Base-by-base conservation (phyloP, 2,329 filamentous ascomycete genomes). In the Arachnomyces sp. region DNA sequence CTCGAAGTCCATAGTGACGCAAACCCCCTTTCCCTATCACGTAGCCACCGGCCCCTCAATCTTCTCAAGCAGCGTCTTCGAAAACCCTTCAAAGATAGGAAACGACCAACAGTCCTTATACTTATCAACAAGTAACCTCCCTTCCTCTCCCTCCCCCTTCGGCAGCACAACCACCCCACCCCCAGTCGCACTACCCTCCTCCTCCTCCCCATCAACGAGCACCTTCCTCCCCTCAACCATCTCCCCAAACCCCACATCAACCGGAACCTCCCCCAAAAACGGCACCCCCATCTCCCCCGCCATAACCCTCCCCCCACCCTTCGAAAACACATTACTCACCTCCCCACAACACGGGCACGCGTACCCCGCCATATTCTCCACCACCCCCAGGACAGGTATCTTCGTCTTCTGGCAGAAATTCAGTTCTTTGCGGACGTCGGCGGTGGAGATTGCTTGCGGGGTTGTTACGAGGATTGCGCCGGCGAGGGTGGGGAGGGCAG, bases 391-490 rank as follows among this genome's bases (percentile, higher is more conserved):
- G 28, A 93, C 79, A 2, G 74, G 71, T 36, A 94, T 81, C 20
- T 77, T 76, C 1, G 85, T 90, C 67, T 94, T 94, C 38, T 71
- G 71, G 65, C 89, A 95, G 58, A 95, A 94, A 60, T 94, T 94
- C 48, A 94, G 74, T 63, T 94, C 89, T 59, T 94, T 95, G 55
- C 86, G 82, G 29, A 98, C 92, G 58, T 98, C 92, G 0, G 87
- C 84, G 18, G 90, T 94, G 9, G 87, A 82, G 36, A 98, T 84
- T 0, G 90, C 92, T 60, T 98, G 92, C 0, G 92, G 92, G 0
- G 92, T 98, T 2, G 92, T 98, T 1, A 98, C 90, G 0, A 98
- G 81, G 1, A 98, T 88, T 0, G 92, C 90, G 7, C 90, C 92
- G 1, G 83, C 77, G 2, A 95, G 74, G 51, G 88, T 82, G 0